phyloP scores from a whole-genome alignment of 2,329 filamentous ascomycete genomes.

The Sporothrix curviconia region DNA sequence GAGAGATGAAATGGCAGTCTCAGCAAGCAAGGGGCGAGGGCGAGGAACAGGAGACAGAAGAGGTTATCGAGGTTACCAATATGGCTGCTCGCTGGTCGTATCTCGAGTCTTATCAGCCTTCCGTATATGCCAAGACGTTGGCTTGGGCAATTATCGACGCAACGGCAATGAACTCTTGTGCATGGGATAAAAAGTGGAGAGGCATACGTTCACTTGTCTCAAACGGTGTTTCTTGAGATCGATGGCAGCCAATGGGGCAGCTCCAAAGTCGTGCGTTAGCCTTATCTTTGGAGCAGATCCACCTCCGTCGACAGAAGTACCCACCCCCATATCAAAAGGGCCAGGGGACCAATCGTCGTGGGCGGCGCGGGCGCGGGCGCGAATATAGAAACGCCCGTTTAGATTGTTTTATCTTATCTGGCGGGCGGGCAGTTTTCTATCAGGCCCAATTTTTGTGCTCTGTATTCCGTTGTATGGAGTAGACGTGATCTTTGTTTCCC shows the following conservation, averaged over 20 bases:
- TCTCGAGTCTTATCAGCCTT: not conserved
- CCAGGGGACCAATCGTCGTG: not conserved
- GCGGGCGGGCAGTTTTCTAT: not conserved
- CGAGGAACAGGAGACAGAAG: not conserved
- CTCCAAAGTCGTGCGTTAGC: not conserved
- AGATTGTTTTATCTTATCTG: slow-evolving; percentile 2
- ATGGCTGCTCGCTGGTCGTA: no score
- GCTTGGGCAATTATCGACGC: not conserved
- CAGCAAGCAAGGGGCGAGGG: not conserved
- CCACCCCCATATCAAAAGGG: not conserved
- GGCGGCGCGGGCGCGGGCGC: not conserved
- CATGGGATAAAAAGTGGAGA: not conserved
- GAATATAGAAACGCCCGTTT: not conserved
- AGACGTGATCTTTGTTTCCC: no score
- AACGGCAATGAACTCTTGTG: not conserved
- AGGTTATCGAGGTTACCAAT: not conserved
- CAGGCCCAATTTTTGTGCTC: not conserved
- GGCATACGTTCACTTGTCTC: not conserved
- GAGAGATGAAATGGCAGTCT: not conserved
- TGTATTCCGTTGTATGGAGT: not conserved
- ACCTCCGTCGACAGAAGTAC: not conserved
- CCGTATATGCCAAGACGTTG: not conserved
- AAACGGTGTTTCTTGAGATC: not conserved
- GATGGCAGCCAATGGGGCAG: not conserved
- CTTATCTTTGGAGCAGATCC: not conserved